phyloP scores from a whole-genome alignment of 345 rosid species.

The Lumnitzera racemosa region DNA sequence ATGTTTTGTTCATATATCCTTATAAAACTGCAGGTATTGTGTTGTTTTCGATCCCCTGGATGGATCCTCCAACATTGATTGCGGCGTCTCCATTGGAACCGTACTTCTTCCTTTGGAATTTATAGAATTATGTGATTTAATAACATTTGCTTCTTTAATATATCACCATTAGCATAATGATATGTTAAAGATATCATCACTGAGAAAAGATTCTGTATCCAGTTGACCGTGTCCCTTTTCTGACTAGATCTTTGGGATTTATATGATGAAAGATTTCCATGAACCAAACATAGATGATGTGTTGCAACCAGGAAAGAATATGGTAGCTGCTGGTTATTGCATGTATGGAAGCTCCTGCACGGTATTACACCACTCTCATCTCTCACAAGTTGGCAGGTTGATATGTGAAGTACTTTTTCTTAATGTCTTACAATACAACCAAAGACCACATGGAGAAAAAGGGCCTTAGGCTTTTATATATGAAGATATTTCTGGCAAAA shows the following conservation, averaged over 20 bases:
- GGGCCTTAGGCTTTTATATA: too few relatives aligned
- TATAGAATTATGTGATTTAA: too few relatives aligned
- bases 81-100: slow-evolving; percentile 97
- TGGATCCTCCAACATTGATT: slow-evolving; percentile 97
- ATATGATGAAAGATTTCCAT: slow-evolving; percentile 51
- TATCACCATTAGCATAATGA: not conserved
- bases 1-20: not conserved
- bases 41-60: slow-evolving; percentile 98
- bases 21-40: slow-evolving; percentile 50
- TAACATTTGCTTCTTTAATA: too few relatives aligned
- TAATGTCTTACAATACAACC: not conserved
- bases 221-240: slow-evolving; percentile 21
- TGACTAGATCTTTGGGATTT: slow-evolving; percentile 89
- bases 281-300: slow-evolving; percentile 78
- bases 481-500: too few relatives aligned
- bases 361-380: slow-evolving; percentile 31
- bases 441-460: too few relatives aligned
- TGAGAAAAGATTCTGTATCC: slow-evolving; percentile 4
- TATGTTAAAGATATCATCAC: not conserved
- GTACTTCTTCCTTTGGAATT: slow-evolving; percentile 22
- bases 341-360: slow-evolving; percentile 99
- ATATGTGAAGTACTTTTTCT: not conserved
- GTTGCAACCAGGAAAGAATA: slow-evolving; percentile 82
- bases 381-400: not conserved
- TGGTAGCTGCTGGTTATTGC: slow-evolving; percentile 98